phyloP scores from a whole-genome alignment of 345 rosid species.

The Acer negundo region DNA sequence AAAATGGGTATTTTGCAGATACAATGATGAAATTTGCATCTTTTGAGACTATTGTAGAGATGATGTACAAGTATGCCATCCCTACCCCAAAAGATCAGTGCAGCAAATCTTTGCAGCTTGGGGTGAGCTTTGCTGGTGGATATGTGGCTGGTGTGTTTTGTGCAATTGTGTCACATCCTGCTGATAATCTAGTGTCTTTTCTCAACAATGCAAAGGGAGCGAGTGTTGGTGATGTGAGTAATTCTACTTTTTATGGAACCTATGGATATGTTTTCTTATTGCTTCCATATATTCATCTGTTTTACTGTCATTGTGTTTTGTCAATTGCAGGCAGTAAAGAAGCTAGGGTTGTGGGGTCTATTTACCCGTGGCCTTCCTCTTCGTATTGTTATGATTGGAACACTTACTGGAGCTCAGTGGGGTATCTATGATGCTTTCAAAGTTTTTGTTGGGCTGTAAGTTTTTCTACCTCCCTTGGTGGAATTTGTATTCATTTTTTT shows the following conservation, averaged over 20 bases:
- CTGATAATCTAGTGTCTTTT: slow-evolving; percentile 95
- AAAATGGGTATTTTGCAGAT: slow-evolving; percentile 46
- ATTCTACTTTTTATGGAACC: slow-evolving; percentile 4
- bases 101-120: slow-evolving; percentile 76
- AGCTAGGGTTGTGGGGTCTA: slow-evolving; percentile 77
- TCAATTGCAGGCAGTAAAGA: slow-evolving; percentile 68
- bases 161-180: slow-evolving; percentile 93
- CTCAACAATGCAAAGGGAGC: slow-evolving; percentile 96
- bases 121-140: slow-evolving; percentile 93
- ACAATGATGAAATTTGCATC: slow-evolving; percentile 98
- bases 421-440: slow-evolving; percentile 88
- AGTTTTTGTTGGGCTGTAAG: slow-evolving; percentile 95
- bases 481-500: not conserved
- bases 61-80: slow-evolving; percentile 71
- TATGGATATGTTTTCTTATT: not conserved
- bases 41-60: slow-evolving; percentile 88
- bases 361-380: slow-evolving; percentile 93
- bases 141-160: slow-evolving; percentile 89
- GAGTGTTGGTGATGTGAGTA: slow-evolving; percentile 78
- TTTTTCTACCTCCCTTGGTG: slow-evolving; percentile 19
- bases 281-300: not conserved
- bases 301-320: slow-evolving; percentile 14
- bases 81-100: slow-evolving; percentile 87
- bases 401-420: slow-evolving; percentile 96
- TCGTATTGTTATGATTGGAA: slow-evolving; percentile 92